Percentiles rank a stretch among this genome's conserved stretches.
phyloP scores from a whole-genome alignment of 768 basidiomycete species.

The Lactarius pseudohatsudake region DNA sequence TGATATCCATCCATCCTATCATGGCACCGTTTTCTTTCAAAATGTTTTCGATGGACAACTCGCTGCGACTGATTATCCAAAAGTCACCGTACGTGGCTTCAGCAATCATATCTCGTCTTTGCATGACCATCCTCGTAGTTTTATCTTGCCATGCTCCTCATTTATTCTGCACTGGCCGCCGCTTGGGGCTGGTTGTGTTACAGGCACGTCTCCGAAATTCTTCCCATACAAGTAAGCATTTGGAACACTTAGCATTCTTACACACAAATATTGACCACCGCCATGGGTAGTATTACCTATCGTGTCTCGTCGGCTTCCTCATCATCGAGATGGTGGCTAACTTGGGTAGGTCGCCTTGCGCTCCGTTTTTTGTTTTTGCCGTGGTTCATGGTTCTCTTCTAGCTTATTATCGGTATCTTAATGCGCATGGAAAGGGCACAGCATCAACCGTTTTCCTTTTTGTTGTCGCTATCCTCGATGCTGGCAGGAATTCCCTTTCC shows the following conservation, averaged over 20 bases:
- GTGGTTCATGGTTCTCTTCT: conserved; percentile 3
- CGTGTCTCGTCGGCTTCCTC: conserved; percentile 80
- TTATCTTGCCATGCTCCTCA: conserved; percentile 79
- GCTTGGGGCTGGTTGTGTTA: conserved; percentile 87
- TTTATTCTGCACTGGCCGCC: conserved; percentile 67
- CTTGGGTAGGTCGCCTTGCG: conserved; percentile 56
- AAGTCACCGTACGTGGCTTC: conserved; percentile 73
- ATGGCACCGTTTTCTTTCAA: conserved; percentile 77
- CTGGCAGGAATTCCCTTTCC: conserved; percentile 89
- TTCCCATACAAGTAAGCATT: conserved; percentile 76
- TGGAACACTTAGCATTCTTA: background rate
- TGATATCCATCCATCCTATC: conserved; percentile 74
- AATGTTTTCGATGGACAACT: conserved; percentile 88
- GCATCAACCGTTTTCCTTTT: conserved; percentile 89
- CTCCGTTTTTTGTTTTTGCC: background rate
- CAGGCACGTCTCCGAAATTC: conserved; percentile 73
- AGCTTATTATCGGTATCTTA: conserved; percentile 95
- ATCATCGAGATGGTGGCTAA: conserved; percentile 94
- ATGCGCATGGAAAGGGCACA: conserved; percentile 73
- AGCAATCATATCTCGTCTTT: conserved; percentile 4
- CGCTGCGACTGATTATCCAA: conserved; percentile 93
- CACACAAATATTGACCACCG: conserved; percentile 15
- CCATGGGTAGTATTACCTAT: conserved; percentile 75
- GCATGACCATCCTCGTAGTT: conserved; percentile 51
- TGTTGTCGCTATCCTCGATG: conserved; percentile 93